Conservation (phyloP, 2,329 filamentous ascomycete genomes). For the Paecilomyces fulvus region DNA sequence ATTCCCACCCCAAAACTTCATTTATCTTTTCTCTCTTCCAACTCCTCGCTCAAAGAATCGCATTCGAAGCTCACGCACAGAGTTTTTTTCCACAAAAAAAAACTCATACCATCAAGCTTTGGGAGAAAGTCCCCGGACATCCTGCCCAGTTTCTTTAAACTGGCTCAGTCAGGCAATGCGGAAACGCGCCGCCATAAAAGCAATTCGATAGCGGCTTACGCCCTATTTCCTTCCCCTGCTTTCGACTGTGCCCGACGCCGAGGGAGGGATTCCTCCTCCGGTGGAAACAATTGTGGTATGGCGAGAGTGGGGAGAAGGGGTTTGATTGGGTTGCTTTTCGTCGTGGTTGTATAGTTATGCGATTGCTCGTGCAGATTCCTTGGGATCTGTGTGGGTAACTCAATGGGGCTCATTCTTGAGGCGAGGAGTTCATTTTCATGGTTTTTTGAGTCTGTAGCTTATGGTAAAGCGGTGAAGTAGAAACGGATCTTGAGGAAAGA, state of each 20-base stretch:
- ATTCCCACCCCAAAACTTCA: slow-evolving; percentile 13
- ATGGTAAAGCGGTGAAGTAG: slow-evolving; percentile 42
- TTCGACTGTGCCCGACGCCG: slow-evolving; percentile 46
- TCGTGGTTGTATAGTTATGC: slow-evolving; percentile 96
- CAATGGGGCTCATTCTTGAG: slow-evolving; percentile 99
- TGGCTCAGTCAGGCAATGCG: slow-evolving; percentile 53
- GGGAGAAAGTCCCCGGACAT: slow-evolving; percentile 99
- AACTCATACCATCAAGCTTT: slow-evolving; percentile 58
- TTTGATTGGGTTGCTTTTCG: slow-evolving; percentile 60
- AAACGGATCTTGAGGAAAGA: slow-evolving; percentile 3
- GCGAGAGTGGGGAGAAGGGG: slow-evolving; percentile 27
- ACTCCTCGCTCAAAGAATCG: slow-evolving; percentile 99
- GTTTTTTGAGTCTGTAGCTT: slow-evolving; percentile 46
- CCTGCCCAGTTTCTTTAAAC: slow-evolving; percentile 40
- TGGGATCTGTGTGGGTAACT: slow-evolving; percentile 62
- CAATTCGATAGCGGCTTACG: slow-evolving; percentile 74
- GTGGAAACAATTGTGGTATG: slow-evolving; percentile 29
- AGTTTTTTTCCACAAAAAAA: slow-evolving; percentile 34
- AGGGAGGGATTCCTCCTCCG: slow-evolving; percentile 4
- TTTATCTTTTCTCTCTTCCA: slow-evolving; percentile 42
- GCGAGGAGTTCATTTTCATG: slow-evolving; percentile 64
- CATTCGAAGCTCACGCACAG: slow-evolving; percentile 98
- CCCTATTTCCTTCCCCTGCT: slow-evolving; percentile 39
- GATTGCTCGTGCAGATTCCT: slow-evolving; percentile 60
- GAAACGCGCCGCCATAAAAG: slow-evolving; percentile 99